Evolutionary conservation across 768 basidiomycete genomes (phyloP).

Genomic region (Leccinellum luteum): DNA sequence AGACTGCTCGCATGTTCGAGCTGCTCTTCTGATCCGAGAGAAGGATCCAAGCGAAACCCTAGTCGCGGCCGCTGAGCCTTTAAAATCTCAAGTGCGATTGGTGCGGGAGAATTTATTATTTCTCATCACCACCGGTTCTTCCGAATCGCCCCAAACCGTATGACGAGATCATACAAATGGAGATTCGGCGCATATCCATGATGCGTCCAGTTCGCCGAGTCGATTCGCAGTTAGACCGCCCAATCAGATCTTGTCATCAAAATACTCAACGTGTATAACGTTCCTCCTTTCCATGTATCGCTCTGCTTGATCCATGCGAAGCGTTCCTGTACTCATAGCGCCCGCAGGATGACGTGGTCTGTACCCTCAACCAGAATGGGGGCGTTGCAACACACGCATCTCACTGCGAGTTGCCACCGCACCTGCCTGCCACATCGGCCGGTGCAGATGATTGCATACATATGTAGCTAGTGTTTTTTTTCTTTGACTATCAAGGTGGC

Average conservation of each 20-base stretch:
- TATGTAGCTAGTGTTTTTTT: slow-evolving; percentile 7
- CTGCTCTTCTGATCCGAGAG: slow-evolving; percentile 19
- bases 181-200: slow-evolving; percentile 19
- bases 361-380: slow-evolving; percentile 18
- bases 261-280: slow-evolving; percentile 24
- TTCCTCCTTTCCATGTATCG: slow-evolving; percentile 16
- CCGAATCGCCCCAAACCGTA: slow-evolving; percentile 12
- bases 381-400: slow-evolving; percentile 10
- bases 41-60: slow-evolving; percentile 21
- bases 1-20: slow-evolving; percentile 7
- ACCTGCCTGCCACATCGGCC: slow-evolving; percentile 18
- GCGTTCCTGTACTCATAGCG: slow-evolving; percentile 21
- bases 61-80: slow-evolving; percentile 15
- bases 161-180: slow-evolving; percentile 27
- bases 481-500: slow-evolving; percentile 21
- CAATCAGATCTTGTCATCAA: slow-evolving; percentile 21
- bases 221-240: slow-evolving; percentile 15
- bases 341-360: slow-evolving; percentile 19
- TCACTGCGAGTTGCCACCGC: slow-evolving; percentile 26
- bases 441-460: background rate
- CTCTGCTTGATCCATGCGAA: slow-evolving; percentile 26
- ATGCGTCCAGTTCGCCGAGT: slow-evolving; percentile 22
- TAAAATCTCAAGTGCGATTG: slow-evolving; percentile 27
- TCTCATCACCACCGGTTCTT: slow-evolving; percentile 20
- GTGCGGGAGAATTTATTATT: slow-evolving; percentile 21